phyloP scores from a whole-genome alignment of 164 flowering plant genomes.

The Litsea cubeba region DNA sequence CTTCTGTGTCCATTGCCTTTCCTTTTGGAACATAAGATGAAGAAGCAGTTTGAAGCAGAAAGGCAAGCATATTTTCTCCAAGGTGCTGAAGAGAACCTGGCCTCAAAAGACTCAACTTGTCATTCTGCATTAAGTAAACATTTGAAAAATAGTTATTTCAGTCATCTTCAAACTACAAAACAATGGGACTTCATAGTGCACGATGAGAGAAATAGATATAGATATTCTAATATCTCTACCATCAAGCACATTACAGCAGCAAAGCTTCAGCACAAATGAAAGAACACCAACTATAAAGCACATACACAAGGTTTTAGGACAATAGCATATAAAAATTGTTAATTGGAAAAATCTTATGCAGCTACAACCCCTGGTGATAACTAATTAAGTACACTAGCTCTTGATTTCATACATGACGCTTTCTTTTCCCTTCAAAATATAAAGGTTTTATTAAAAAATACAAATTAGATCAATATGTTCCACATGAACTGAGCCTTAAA shows the following conservation, averaged over 20 bases:
- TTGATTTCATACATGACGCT: too few relatives aligned
- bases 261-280: neutral
- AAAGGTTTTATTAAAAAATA: neutral
- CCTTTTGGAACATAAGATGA: slow-evolving; percentile 47
- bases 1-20: slow-evolving; percentile 27
- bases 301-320: neutral
- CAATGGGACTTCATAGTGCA: neutral
- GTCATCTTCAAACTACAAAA: neutral
- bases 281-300: neutral
- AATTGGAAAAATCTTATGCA: neutral
- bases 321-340: neutral
- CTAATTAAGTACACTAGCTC: neutral
- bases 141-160: neutral
- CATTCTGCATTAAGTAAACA: slow-evolving; percentile 64
- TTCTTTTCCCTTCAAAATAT: neutral
- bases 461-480: neutral
- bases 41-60: slow-evolving; percentile 64
- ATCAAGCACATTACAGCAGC: too few relatives aligned
- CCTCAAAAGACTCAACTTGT: slow-evolving; percentile 71
- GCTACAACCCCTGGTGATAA: neutral
- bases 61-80: slow-evolving; percentile 95
- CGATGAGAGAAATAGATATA: neutral
- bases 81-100: slow-evolving; percentile 98
- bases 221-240: neutral
- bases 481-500: neutral